phyloP scores from a whole-genome alignment of 495 filamentous ascomycete species.

The Aspergillus taichungensis region DNA sequence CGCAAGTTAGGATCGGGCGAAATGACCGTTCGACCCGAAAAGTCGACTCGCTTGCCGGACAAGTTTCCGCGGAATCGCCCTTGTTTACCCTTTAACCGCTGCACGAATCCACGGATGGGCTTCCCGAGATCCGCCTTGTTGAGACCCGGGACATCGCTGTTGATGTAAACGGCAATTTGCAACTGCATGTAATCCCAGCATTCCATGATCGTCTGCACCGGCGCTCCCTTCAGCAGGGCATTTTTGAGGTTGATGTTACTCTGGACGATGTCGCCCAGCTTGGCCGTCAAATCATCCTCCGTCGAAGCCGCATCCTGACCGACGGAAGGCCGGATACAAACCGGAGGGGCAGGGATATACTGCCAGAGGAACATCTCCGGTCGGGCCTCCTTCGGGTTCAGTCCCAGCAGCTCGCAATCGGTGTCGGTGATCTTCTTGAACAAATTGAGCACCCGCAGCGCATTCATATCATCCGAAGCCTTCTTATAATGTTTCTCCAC shows the following conservation, averaged over 20 bases:
- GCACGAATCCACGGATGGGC: slow-evolving; percentile 84
- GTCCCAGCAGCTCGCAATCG: slow-evolving; percentile 85
- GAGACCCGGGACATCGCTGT: slow-evolving; percentile 89
- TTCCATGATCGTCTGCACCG: slow-evolving; percentile 87
- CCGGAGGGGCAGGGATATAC: slow-evolving; percentile 85
- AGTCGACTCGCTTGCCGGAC: slow-evolving; percentile 97
- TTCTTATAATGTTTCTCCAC: slow-evolving; percentile 86
- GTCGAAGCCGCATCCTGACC: slow-evolving; percentile 84
- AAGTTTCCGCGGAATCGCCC: slow-evolving; percentile 94
- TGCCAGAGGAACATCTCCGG: slow-evolving; percentile 99
- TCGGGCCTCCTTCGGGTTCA: slow-evolving; percentile 76
- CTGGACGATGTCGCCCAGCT: slow-evolving; percentile 86
- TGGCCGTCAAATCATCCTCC: slow-evolving; percentile 93
- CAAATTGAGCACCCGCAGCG: slow-evolving; percentile 76
- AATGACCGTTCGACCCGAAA: slow-evolving; percentile 95
- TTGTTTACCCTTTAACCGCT: slow-evolving; percentile 93
- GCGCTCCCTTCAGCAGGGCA: slow-evolving; percentile 69
- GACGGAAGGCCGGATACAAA: slow-evolving; percentile 89
- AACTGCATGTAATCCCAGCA: slow-evolving; percentile 96
- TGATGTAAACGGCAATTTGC: slow-evolving; percentile 94
- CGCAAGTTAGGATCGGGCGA: slow-evolving; percentile 91
- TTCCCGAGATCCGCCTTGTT: slow-evolving; percentile 67
- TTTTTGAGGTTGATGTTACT: slow-evolving; percentile 76
- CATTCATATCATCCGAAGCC: slow-evolving; percentile 90
- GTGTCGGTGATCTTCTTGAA: slow-evolving; percentile 77